Base-by-base conservation (phyloP, 768 basidiomycete species). In the Russula emetica region DNA sequence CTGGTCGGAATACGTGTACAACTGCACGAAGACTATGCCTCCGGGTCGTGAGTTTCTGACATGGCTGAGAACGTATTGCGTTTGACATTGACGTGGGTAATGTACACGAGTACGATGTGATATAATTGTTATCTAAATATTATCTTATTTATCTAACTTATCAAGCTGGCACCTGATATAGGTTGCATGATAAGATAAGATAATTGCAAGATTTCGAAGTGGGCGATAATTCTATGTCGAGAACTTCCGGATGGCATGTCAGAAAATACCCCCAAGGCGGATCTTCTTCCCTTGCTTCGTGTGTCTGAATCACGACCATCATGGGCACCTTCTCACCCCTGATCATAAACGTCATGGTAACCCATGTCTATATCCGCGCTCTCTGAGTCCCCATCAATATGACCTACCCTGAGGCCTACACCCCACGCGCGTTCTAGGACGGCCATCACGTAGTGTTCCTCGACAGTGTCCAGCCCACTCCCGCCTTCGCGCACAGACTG, bases 391-490 rank as follows among this genome's bases (percentile, higher is more conserved):
- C 53, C 53, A 13, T 14, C 22, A 14, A 55, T 55, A 16, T 55
- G 34, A 16, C 53, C 53, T 16, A 55, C 58, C 54, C 63, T 36
- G 28, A 59, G 58, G 14, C 63, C 63, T 30, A 64, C 32, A 30
- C 53, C 55, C 63, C 63, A 64, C 10, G 63, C 63, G 2, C 63
- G 58, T 50, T 64, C 63, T 13, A 64, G 49, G 20, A 65, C 47
- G 26, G 20, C 59, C 49, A 65, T 55, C 40, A 65, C 55, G 14
- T 55, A 49, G 13, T 52, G 30, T 14, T 57, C 60, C 59, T 65
- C 59, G 3, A 65, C 60, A 2, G 44, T 10, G n/a, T 65, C 59
- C 36, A 65, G 49, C 50, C 60, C 42, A 8, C 26, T 61, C 54
- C 10, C 26, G 13, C 47, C 63, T 20, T 56, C 55, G 6, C 30